Evolutionary conservation across 352 stramenopile genomes (phyloP).

Genomic region (Ochromonadaceae sp.): DNA sequence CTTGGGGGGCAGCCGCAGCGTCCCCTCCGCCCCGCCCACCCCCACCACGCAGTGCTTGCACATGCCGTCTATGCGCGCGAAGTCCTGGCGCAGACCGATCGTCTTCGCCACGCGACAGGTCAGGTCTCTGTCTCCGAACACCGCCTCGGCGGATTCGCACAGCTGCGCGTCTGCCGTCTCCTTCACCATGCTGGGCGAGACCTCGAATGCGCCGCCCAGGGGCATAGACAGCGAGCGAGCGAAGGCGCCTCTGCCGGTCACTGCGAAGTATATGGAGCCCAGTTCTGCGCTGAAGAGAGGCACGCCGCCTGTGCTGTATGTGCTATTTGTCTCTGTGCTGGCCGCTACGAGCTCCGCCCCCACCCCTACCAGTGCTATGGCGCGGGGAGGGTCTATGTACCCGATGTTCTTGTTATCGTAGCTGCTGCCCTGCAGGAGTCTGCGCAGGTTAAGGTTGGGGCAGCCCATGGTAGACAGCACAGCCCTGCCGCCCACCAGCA

Average conservation of each 20-base stretch:
- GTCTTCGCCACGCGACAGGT: not conserved
- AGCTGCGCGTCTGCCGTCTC: not conserved
- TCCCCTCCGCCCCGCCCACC: constrained; percentile 32
- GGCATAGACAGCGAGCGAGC: not conserved
- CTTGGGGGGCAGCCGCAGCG: constrained; percentile 3
- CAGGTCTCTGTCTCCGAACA: not conserved
- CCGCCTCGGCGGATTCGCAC: constrained; percentile 5
- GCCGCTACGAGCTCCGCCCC: too few species aligned
- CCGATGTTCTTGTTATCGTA: too few species aligned
- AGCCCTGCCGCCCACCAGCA: constrained; percentile 34
- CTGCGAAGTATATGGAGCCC: constrained; percentile 6
- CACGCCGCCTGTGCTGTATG: too few species aligned
- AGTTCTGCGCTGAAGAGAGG: not conserved
- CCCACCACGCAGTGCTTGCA: constrained; percentile 42
- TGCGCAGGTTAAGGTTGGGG: not conserved
- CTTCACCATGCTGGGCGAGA: not conserved
- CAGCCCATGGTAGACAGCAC: not conserved
- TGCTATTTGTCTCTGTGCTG: too few species aligned
- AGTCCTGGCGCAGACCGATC: not conserved
- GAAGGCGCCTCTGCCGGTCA: not conserved
- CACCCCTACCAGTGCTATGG: too few species aligned
- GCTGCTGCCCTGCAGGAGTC: not conserved
- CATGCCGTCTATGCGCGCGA: constrained; percentile 36
- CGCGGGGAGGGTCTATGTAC: too few species aligned
- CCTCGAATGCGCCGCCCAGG: not conserved